phyloP scores from a whole-genome alignment of 495 filamentous ascomycete species.

The Talaromyces adpressus region DNA sequence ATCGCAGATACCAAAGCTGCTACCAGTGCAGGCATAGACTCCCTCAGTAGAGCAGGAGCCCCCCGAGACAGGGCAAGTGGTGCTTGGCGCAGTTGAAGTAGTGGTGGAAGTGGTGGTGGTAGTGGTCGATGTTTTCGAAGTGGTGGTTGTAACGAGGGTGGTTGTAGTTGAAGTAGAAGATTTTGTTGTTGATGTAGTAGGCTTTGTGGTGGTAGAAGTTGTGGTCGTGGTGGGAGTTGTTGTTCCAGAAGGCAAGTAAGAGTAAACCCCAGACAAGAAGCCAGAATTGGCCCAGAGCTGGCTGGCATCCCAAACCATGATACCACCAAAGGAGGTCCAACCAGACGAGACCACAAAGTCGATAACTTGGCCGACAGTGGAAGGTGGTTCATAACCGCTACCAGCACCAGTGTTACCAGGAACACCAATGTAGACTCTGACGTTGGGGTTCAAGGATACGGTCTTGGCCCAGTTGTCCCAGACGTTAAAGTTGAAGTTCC shows the following conservation, averaged over 20 bases:
- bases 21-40: constrained; percentile 2
- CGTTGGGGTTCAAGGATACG: constrained; percentile 50
- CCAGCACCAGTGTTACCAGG: constrained; percentile 52
- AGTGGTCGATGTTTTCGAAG: background rate
- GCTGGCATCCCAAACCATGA: constrained; percentile 67
- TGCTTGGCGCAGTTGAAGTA: constrained; percentile 4
- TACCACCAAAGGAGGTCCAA: constrained; percentile 51
- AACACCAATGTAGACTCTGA: constrained; percentile 59
- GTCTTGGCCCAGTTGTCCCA: constrained; percentile 70
- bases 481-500: constrained; percentile 58
- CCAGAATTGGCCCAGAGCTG: constrained; percentile 54
- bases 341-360: constrained; percentile 43
- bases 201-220: background rate
- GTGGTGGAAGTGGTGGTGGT: background rate
- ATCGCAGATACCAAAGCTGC: constrained; percentile 5
- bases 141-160: background rate
- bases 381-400: constrained; percentile 47
- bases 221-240: background rate
- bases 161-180: background rate
- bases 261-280: constrained; percentile 23
- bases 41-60: background rate
- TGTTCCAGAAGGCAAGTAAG: constrained; percentile 1
- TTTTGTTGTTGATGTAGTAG: background rate
- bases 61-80: constrained; percentile 5
- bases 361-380: constrained; percentile 40